Evolutionary conservation across 345 rosid species (phyloP), one percentile per base, ranked within the genome.

Genomic region (Ceriops tagal): DNA sequence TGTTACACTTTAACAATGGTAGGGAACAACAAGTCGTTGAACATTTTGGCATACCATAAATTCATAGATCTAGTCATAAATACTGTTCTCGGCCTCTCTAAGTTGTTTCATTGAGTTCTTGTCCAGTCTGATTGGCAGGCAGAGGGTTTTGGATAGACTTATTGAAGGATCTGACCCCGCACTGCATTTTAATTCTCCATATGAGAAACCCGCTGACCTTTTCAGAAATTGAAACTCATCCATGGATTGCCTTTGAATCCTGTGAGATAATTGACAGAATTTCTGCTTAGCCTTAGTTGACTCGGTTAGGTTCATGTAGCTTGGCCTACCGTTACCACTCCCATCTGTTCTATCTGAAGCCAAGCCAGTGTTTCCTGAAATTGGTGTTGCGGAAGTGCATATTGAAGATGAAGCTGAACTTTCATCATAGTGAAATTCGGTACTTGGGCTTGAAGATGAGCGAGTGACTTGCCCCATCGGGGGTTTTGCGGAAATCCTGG

Each of bases 271-370:
- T 57, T 71, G 59, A 49, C 53, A 64, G 53, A 32, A 64, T 77
- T 84, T 87, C 73, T 80, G 79, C 71, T 92, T 92, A 0, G 97
- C 96, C 88, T 90, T 95, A 19, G 87, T 95, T 46, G 99, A 90
- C 73, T 90, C 91, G 0, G 99, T 95, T 69, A 88, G 58, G 71
- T 73, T 88, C 99, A 95, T 90, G 63, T 95, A 95, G 76, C 76
- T 92, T 19, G 96, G 98, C 79, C 79, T 83, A 61, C 84, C 58
- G 39, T 74, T 80, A 63, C 85, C 80, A 37, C 86, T 81, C 43
- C 84, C 88, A 37, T 82, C 86, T 39, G 86, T 74, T 72, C 68
- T 76, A 67, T 79, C 88, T 0, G 81, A 86, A 26, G 88, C 75
- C 79, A 87, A 75, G 5, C 78, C 74, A 18, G 89, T 85, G 79